These are phyloP conservation scores for Phanerodontia chrysosporium DNA, from an alignment of 768 basidiomycete species.

Conservation along the genomic window DNA sequence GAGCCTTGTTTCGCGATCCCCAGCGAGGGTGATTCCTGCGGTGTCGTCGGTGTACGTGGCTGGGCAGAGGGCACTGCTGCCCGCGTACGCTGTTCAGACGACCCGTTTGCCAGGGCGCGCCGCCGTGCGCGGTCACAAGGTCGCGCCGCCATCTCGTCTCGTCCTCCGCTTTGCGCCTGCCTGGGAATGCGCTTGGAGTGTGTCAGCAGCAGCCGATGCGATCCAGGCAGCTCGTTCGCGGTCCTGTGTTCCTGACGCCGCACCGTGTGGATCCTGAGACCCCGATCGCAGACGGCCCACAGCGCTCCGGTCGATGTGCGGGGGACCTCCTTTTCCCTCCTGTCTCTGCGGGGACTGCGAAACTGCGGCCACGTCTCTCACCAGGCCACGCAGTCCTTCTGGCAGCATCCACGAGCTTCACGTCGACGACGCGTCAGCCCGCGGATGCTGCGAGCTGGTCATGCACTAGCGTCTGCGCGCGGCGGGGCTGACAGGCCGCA, in stretches of 20 bases:
- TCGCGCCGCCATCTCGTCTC: not conserved
- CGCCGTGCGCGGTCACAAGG: not conserved
- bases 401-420: conserved; percentile 7
- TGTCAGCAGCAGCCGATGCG: not conserved
- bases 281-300: not conserved
- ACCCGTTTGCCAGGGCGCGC: not conserved
- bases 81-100: not conserved
- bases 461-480: not conserved
- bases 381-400: conserved; percentile 1
- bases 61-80: not conserved
- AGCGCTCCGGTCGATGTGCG: not conserved
- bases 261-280: not conserved
- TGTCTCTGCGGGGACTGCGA: not conserved
- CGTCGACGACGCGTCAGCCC: conserved; percentile 12
- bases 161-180: not conserved
- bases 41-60: not conserved
- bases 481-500: not conserved
- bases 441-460: conserved; percentile 8
- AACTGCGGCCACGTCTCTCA: not conserved
- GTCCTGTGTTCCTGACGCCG: not conserved
- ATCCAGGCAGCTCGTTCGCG: not conserved
- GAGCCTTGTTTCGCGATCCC: not conserved
- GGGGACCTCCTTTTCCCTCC: not conserved
- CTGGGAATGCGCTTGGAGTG: not conserved
- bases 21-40: not conserved